A percentile compares a stretch with the other conserved stretches of the same genome.
Conservation (phyloP, 73 alveolate genomes). For the Paramecium sexaurelia region DNA sequence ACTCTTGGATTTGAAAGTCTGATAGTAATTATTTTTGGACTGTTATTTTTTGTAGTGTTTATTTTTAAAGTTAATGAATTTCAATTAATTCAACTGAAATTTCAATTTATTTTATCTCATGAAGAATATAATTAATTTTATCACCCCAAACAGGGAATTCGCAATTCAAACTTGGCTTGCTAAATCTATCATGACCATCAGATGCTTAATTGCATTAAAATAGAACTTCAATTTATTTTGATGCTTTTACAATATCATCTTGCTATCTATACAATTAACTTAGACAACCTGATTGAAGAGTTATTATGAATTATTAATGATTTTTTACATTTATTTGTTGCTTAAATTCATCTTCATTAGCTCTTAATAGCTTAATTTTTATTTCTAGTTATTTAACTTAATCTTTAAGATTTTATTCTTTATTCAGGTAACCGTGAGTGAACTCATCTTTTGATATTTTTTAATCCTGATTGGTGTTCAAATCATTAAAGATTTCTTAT, state of each 20-base stretch:
- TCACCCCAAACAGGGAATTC: slow-evolving; percentile 27
- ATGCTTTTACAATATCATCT: not conserved
- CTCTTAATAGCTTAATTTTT: not conserved
- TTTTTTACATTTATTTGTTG: not conserved
- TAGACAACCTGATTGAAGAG: not conserved
- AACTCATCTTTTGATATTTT: slow-evolving; percentile 17
- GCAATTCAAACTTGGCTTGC: slow-evolving; percentile 7
- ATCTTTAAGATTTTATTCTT: slow-evolving; percentile 17
- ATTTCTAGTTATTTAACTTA: not conserved
- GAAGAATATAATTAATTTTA: not conserved
- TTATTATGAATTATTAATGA: not conserved
- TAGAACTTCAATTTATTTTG: not conserved
- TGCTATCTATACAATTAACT: not conserved
- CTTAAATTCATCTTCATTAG: not conserved
- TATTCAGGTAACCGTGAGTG: slow-evolving; percentile 27
- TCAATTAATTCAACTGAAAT: slow-evolving; percentile 2
- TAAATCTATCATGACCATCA: slow-evolving; percentile 21
- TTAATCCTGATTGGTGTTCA: not conserved
- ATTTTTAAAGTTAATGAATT: not conserved
- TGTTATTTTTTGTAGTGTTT: not conserved
- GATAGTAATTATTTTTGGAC: not conserved
- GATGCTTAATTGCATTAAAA: not conserved
- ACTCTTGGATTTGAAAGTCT: not conserved
- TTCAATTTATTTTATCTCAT: not conserved
- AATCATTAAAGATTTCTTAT: slow-evolving; percentile 11